A percentile compares a stretch with the other conserved stretches of the same genome.
phyloP scores from a whole-genome alignment of 805 yeast genomes.

The Candida arabinofermentans region DNA sequence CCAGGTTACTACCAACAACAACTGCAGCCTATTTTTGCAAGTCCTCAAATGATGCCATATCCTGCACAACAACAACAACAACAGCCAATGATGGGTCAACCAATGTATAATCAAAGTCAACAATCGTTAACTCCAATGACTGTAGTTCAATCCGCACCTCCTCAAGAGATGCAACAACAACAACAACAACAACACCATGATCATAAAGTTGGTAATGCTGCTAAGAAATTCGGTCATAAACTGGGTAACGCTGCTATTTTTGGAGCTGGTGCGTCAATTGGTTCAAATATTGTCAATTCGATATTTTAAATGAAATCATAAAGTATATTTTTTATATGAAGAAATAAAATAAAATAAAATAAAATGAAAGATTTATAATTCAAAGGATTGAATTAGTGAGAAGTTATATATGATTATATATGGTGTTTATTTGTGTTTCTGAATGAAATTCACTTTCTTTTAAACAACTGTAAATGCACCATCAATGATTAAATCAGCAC shows the following conservation, averaged over 20 bases:
- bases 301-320: conserved; percentile 43
- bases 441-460: not conserved
- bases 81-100: conserved; percentile 10
- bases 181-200: conserved; percentile 15
- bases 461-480: conserved; percentile 44
- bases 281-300: conserved; percentile 77
- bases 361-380: not conserved
- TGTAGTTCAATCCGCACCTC: conserved; percentile 15
- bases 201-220: conserved; percentile 16
- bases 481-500: conserved; percentile 46
- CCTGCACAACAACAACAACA: not conserved
- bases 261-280: conserved; percentile 97
- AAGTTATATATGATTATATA: no score
- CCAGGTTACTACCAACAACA: conserved; percentile 19
- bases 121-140: conserved; percentile 19
- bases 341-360: not conserved
- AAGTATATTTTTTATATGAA: not conserved
- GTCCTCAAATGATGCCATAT: not conserved
- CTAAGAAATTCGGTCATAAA: conserved; percentile 75
- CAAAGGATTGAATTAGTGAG: no score
- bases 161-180: conserved; percentile 18
- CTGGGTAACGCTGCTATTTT: conserved; percentile 94
- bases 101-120: conserved; percentile 18
- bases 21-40: conserved; percentile 8
- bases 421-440: no score